Percentiles rank a stretch among this genome's conserved stretches.
phyloP scores from a whole-genome alignment of 2,329 filamentous ascomycete genomes.

The Aspergillus felis region DNA sequence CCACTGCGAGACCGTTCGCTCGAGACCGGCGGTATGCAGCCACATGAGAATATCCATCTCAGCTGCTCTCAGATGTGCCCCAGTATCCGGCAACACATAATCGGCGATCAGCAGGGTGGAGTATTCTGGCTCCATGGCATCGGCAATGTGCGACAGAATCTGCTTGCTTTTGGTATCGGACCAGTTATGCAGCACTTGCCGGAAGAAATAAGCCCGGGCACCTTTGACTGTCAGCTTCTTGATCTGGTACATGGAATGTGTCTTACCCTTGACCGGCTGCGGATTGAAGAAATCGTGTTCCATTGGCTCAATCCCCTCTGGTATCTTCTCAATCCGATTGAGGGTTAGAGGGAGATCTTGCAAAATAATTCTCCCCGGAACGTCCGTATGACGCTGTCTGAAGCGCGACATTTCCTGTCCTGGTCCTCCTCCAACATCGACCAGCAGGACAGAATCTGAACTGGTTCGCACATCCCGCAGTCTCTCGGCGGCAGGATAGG shows the following conservation, averaged over 20 bases:
- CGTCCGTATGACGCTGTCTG: constrained; percentile 29
- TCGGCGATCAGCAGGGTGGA: constrained; percentile 44
- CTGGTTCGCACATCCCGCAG: not conserved
- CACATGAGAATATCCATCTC: constrained; percentile 43
- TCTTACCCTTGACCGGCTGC: constrained; percentile 42
- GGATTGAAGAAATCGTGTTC: constrained; percentile 45
- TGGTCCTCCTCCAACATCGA: constrained; percentile 41
- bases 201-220: constrained; percentile 32
- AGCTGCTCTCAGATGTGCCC: constrained; percentile 22
- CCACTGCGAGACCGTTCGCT: constrained; percentile 40
- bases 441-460: constrained; percentile 21
- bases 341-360: constrained; percentile 45
- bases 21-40: constrained; percentile 28
- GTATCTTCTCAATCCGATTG: constrained; percentile 11
- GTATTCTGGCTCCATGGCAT: constrained; percentile 34
- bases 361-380: constrained; percentile 42
- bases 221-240: constrained; percentile 8
- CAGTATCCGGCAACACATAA: constrained; percentile 34
- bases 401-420: constrained; percentile 40
- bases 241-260: not conserved
- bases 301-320: constrained; percentile 26
- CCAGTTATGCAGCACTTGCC: constrained; percentile 31
- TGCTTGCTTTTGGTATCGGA: constrained; percentile 22
- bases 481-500: constrained; percentile 10
- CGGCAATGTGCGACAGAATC: constrained; percentile 23